Conservation (phyloP, 176 grass and related monocot genomes). For the Otatea glauca region DNA sequence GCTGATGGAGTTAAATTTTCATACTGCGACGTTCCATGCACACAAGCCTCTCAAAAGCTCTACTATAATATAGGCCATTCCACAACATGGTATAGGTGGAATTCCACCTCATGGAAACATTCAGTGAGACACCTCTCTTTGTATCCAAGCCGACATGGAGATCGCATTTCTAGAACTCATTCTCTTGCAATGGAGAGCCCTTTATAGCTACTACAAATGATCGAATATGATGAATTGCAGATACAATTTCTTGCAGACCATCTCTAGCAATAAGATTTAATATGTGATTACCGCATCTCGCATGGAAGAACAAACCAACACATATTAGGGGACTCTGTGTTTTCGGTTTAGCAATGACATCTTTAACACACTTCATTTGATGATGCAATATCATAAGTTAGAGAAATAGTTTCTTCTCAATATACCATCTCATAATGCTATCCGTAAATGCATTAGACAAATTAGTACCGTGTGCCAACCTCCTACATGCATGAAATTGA, state of each 20-base stretch:
- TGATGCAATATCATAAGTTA: too few species aligned
- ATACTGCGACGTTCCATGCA: background rate
- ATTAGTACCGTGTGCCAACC: background rate
- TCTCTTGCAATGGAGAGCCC: background rate
- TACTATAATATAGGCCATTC: too few species aligned
- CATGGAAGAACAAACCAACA: background rate
- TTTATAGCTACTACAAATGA: background rate
- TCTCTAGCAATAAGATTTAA: too few species aligned
- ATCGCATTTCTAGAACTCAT: background rate
- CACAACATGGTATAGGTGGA: background rate
- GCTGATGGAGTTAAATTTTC: background rate
- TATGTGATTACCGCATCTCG: background rate
- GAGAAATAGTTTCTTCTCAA: too few species aligned
- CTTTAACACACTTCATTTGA: too few species aligned
- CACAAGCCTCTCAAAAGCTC: background rate
- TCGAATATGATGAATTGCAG: too few species aligned
- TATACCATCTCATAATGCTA: too few species aligned
- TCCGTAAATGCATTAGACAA: too few species aligned
- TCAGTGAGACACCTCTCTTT: background rate
- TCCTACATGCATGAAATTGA: background rate
- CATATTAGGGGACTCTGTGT: background rate
- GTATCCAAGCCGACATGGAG: background rate
- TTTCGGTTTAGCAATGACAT: background rate
- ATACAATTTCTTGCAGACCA: too few species aligned
- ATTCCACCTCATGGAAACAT: background rate